Base-by-base conservation (phyloP, 306 rosid species). In the Mimosa bimucronata region DNA sequence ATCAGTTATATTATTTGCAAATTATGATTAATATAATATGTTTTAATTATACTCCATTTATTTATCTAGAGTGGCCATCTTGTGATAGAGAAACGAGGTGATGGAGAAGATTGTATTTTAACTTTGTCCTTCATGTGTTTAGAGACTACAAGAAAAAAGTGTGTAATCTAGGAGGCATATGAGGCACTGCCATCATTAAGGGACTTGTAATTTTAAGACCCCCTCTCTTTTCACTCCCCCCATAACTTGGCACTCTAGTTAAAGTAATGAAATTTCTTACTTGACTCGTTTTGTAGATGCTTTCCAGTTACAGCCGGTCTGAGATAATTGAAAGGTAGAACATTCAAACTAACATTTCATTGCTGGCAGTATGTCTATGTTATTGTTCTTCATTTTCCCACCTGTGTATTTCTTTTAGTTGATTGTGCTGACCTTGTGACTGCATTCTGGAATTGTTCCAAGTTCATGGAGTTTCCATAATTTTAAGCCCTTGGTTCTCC, bases 321-420 rank as follows among this genome's bases (percentile, higher is more conserved):
- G 87, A 91, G 79, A 84, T 94, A 75, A 91, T 91, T 58, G 91
- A 92, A 75, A 81, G 90, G 98, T 94, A 82, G 62, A 23, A 42
- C 61, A 61, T n/a, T 74, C 50, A 4, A 7, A 21, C 81, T 62
- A 26, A 55, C 37, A 21, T 50, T 34, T 67, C 30, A 61, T 21
- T 66, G 69, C 76, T 66, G 7, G 65, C 31, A 75, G 42, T 34
- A 68, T 71, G 16, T 53, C 45, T 41, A 9, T 41, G 45, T 41
- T 12, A 41, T 41, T 41, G 50, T 79, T n/a, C 66, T 23, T 37
- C 14, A 13, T n/a, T 53, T 26, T 23, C 37, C n/a, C 10, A 12
- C 29, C 77, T n/a, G 5, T 25, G 12, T 34, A 58, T 28, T 9
- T 7, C 38, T 29, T 62, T 11, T 4, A 7, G 12, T 25, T 69